Evolutionary conservation across 495 filamentous ascomycete species (phyloP).

Genomic region (Trichoderma virens): DNA sequence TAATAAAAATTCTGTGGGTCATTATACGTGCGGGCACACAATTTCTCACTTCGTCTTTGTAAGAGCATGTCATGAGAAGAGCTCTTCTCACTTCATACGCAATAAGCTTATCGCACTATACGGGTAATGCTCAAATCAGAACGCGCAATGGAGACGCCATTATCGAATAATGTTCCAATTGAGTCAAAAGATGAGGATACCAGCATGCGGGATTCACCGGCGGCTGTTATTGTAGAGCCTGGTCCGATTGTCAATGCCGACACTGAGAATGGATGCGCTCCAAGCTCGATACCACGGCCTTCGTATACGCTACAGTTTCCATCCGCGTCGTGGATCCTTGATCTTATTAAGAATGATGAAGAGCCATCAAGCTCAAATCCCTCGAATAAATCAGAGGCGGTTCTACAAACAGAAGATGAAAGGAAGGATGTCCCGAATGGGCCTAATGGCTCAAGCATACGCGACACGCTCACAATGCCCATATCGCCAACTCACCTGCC

Average conservation of each 20-base stretch:
- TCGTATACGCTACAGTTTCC: conserved; percentile 46
- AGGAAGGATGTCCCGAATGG: conserved; percentile 41
- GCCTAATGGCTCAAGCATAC: conserved; percentile 24
- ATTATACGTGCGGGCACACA: not conserved
- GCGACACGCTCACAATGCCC: conserved; percentile 16
- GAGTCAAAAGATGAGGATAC: not conserved
- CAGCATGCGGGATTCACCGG: not conserved
- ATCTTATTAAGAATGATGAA: conserved; percentile 32
- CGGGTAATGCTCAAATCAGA: not conserved
- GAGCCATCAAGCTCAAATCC: conserved; percentile 26
- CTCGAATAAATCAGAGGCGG: conserved; percentile 24
- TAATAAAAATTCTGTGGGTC: too few species aligned
- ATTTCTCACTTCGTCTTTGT: conserved; percentile 4
- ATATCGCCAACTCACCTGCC: conserved; percentile 6
- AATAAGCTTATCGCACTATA: not conserved
- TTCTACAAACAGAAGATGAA: conserved; percentile 24
- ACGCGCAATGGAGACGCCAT: not conserved
- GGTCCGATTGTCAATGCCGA: not conserved
- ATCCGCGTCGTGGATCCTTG: conserved; percentile 47
- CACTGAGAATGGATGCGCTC: not conserved
- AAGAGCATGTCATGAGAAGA: not conserved
- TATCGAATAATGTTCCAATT: not conserved
- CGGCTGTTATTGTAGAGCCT: not conserved
- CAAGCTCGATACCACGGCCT: conserved; percentile 21
- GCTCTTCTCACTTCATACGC: not conserved